Evolutionary conservation across 202 grass and related monocot species (phyloP).

Genomic region (Miscanthus sacchariflorus): DNA sequence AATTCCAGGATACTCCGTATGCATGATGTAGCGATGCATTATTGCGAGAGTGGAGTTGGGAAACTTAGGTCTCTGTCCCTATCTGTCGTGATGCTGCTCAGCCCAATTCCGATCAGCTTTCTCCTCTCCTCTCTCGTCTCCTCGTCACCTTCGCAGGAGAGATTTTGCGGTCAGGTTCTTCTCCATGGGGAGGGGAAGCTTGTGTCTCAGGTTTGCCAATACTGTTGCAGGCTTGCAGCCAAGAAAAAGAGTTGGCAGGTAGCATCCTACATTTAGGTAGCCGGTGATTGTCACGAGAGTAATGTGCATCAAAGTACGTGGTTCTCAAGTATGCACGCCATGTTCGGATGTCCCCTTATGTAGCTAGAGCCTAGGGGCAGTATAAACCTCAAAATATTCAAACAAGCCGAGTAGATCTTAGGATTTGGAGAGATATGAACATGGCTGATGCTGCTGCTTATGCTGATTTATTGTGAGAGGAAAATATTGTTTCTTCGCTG

Average conservation of each 20-base stretch:
- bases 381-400: background rate
- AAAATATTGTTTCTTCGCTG: no score
- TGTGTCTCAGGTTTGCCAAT: background rate
- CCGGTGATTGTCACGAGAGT: background rate
- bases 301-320: background rate
- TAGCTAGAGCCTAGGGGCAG: background rate
- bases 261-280: background rate
- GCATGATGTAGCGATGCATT: background rate
- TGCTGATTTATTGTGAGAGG: no score
- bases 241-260: background rate
- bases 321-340: background rate
- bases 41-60: background rate
- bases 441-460: no score
- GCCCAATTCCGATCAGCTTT: slow-evolving; percentile 4
- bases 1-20: background rate
- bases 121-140: background rate
- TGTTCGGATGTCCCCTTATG: no score
- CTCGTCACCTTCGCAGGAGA: background rate
- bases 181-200: background rate
- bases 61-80: background rate
- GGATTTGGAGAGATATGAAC: no score
- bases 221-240: background rate
- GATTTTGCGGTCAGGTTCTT: background rate
- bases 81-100: background rate
- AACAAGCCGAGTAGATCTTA: no score